These are phyloP conservation scores for Globisporangium carolinianum DNA, from an alignment of 352 stramenopile species.

Conservation along the genomic window DNA sequence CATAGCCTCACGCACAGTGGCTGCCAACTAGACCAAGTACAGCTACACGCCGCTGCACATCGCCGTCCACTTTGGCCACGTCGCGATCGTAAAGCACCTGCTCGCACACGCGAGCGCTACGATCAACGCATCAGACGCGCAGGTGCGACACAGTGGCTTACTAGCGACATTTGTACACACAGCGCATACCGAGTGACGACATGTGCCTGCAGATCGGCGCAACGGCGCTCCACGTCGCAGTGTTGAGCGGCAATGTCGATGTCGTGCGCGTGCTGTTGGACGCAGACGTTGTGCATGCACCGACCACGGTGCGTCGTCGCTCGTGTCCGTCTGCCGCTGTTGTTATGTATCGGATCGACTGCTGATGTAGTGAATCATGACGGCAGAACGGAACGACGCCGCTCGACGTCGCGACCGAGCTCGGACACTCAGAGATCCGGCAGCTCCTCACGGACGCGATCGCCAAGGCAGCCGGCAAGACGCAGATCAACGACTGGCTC, in stretches of 20 bases:
- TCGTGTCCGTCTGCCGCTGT: not conserved
- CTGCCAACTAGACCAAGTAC: conserved; percentile 35
- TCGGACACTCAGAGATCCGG: conserved; percentile 25
- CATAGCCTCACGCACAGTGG: no score
- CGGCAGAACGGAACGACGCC: conserved; percentile 45
- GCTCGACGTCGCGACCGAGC: conserved; percentile 39
- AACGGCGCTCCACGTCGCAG: conserved; percentile 59
- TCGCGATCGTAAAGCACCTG: conserved; percentile 40
- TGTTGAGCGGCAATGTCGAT: conserved; percentile 30
- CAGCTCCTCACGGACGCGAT: conserved; percentile 31
- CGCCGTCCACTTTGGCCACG: conserved; percentile 54
- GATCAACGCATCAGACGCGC: conserved; percentile 18
- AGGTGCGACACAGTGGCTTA: conserved; percentile 15
- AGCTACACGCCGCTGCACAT: conserved; percentile 63
- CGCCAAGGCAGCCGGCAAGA: conserved; percentile 18
- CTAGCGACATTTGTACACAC: no score
- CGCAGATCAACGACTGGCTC: conserved; percentile 55
- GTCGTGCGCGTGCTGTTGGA: conserved; percentile 48
- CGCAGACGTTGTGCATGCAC: conserved; percentile 21
- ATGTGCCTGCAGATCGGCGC: conserved; percentile 27
- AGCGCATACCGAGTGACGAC: no score
- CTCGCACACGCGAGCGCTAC: conserved; percentile 16
- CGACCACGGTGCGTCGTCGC: not conserved
- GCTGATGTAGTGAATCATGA: not conserved
- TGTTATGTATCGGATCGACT: conserved; percentile 1